phyloP scores from a whole-genome alignment of 2,329 filamentous ascomycete species.

The Rugonectria rugulosa region DNA sequence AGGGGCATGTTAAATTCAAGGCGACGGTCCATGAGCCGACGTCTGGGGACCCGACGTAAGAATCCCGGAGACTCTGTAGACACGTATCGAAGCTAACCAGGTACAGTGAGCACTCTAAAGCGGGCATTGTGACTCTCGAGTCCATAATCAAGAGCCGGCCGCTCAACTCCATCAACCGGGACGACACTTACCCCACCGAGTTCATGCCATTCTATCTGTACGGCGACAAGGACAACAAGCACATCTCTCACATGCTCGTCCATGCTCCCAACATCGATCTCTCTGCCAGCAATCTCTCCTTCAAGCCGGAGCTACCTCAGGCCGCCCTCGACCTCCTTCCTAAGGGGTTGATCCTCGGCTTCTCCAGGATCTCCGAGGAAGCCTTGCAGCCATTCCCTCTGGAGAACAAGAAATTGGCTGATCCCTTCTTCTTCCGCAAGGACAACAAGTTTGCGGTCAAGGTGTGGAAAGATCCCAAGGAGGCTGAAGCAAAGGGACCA shows the following conservation, averaged over 20 bases:
- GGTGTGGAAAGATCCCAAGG: conserved; percentile 26
- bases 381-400: conserved; percentile 49
- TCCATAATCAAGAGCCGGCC: conserved; percentile 44
- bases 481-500: conserved; percentile 3
- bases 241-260: conserved; percentile 55
- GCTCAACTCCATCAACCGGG: conserved; percentile 45
- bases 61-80: rapidly evolving
- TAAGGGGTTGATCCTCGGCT: conserved; percentile 38
- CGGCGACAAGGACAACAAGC: conserved; percentile 43
- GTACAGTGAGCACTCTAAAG: conserved; percentile 25
- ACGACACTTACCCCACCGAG: conserved; percentile 43
- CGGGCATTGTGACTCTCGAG: conserved; percentile 34
- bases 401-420: conserved; percentile 13
- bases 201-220: conserved; percentile 57
- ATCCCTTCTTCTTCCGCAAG: conserved; percentile 26
- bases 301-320: conserved; percentile 23
- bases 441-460: conserved; percentile 13
- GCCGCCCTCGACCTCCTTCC: conserved; percentile 22
- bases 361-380: conserved; percentile 44
- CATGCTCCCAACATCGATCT: conserved; percentile 50
- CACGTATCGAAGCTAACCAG: neutral
- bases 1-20: neutral
- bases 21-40: neutral
- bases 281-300: conserved; percentile 36
- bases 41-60: conserved; percentile 22